These are phyloP conservation scores for Mycena chlorophos DNA, from an alignment of 768 basidiomycete species.

Conservation along the genomic window DNA sequence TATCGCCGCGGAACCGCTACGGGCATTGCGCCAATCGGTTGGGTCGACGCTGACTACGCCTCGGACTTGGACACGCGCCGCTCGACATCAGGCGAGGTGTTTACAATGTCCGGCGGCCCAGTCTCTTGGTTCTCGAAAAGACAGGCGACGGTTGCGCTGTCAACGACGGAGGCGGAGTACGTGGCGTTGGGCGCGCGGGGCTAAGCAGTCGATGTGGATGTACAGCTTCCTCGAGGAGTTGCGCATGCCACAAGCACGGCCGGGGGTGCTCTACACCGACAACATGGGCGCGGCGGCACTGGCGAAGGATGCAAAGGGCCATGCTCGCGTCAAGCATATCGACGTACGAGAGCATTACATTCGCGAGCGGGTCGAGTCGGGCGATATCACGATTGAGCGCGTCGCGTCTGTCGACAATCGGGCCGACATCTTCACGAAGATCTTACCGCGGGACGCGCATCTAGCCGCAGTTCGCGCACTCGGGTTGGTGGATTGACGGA, in stretches of 20 bases:
- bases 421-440: not conserved
- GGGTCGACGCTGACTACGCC: slow-evolving; percentile 17
- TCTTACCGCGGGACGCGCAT: not conserved
- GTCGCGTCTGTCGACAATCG: not conserved
- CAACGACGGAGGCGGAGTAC: not conserved
- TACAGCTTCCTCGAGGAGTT: not conserved
- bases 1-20: slow-evolving; percentile 12
- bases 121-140: not conserved
- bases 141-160: not conserved
- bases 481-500: not conserved
- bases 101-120: not conserved
- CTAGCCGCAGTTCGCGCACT: not conserved
- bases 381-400: not conserved
- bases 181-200: no score
- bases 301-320: no score
- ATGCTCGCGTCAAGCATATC: not conserved
- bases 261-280: not conserved
- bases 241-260: not conserved
- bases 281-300: not conserved
- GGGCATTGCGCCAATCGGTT: slow-evolving; percentile 10
- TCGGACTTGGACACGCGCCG: not conserved
- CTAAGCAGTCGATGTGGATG: not conserved
- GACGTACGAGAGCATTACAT: not conserved
- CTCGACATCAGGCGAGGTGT: not conserved
- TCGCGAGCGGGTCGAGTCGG: not conserved